A percentile compares a stretch with the other conserved stretches of the same genome.
phyloP scores from a whole-genome alignment of 805 yeast genomes.

The Spathaspora girioi region DNA sequence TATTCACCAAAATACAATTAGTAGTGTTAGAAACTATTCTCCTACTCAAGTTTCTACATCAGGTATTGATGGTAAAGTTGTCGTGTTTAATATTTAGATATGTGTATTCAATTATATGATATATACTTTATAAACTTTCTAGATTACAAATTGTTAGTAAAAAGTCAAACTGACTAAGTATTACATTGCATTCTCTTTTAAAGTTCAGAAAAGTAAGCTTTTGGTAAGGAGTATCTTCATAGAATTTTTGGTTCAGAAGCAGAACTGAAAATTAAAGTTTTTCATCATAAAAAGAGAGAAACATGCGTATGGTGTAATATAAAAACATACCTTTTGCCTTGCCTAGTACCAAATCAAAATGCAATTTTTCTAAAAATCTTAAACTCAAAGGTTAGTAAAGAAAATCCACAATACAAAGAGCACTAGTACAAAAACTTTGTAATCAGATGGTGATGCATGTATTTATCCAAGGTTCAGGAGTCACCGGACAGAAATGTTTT shows the following conservation, averaged over 20 bases:
- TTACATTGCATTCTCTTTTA: neutral
- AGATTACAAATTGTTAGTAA: neutral
- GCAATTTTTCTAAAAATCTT: neutral
- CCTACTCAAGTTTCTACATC: conserved; percentile 54
- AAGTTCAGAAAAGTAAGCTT: conserved; percentile 47
- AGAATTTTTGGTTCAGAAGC: conserved; percentile 79
- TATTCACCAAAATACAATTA: conserved; percentile 88
- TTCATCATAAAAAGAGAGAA: conserved; percentile 51
- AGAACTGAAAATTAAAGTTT: conserved; percentile 74
- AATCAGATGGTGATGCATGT: conserved; percentile 98
- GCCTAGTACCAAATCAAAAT: neutral
- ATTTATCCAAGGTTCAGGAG: conserved; percentile 74
- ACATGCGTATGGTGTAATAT: neutral
- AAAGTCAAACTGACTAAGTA: neutral
- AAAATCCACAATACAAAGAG: neutral
- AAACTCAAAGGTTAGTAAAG: neutral
- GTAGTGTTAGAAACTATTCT: conserved; percentile 51
- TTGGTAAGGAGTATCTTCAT: conserved; percentile 77
- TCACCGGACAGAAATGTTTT: conserved; percentile 43
- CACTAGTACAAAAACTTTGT: neutral
- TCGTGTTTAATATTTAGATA: conserved; percentile 48
- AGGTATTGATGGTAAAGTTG: conserved; percentile 91
- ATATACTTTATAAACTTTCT: neutral
- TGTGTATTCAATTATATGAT: neutral
- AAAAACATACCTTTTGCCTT: neutral